A percentile compares a stretch with the other conserved stretches of the same genome.
Evolutionary conservation across 495 filamentous ascomycete genomes (phyloP).

Genomic region (Neurospora pannonica): DNA sequence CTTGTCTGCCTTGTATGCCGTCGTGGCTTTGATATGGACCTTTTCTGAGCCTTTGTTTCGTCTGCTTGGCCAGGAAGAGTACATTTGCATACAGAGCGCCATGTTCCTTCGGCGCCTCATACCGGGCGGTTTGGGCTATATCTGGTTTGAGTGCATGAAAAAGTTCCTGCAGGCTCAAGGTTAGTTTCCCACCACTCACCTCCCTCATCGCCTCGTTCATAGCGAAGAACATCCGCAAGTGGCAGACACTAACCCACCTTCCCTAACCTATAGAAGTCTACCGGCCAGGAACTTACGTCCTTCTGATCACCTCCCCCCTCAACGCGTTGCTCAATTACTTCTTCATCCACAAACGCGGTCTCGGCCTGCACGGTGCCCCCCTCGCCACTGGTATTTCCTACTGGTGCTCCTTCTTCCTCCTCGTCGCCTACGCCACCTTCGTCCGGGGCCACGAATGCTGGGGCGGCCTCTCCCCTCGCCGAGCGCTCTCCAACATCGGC

Average conservation of each 20-base stretch:
- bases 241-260: background rate
- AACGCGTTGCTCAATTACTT: conserved; percentile 72
- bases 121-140: conserved; percentile 79
- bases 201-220: background rate
- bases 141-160: conserved; percentile 87
- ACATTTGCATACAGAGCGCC: conserved; percentile 65
- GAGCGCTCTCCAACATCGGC: conserved; percentile 53
- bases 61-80: conserved; percentile 67
- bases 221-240: background rate
- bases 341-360: conserved; percentile 60
- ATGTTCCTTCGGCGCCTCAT: conserved; percentile 69
- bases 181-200: conserved; percentile 17
- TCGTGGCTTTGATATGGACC: conserved; percentile 67
- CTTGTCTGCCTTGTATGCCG: conserved; percentile 63
- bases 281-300: conserved; percentile 77
- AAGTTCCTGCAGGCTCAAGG: conserved; percentile 90
- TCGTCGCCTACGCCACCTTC: conserved; percentile 68
- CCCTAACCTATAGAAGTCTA: conserved; percentile 55
- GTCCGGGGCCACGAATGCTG: conserved; percentile 67
- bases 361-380: conserved; percentile 72
- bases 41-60: conserved; percentile 70
- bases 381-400: conserved; percentile 79
- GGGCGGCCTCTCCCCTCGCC: conserved; percentile 63
- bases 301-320: conserved; percentile 73
- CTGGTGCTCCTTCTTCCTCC: conserved; percentile 73